phyloP scores from a whole-genome alignment of 192 early-diverging fungal genomes.

The Backusella westeae region DNA sequence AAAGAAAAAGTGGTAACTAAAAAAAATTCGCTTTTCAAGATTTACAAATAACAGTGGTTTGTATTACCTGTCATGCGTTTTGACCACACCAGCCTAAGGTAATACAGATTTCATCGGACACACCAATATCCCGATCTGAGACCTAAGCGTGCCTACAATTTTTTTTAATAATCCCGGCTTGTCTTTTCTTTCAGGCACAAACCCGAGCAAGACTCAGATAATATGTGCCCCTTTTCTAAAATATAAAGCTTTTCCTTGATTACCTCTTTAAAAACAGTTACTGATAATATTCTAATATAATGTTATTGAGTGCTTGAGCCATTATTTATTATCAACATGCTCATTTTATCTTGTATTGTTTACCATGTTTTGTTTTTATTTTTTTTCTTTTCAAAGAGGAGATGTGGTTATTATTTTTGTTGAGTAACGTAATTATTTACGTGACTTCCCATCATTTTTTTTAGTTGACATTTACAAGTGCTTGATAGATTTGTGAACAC shows the following conservation, averaged over 20 bases:
- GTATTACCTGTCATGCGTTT: neutral
- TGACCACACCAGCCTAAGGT: neutral
- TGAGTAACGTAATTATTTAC: neutral
- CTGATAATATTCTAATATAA: neutral
- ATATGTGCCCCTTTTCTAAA: neutral
- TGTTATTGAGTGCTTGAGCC: neutral
- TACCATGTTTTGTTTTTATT: neutral
- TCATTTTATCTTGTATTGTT: neutral
- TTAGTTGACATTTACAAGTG: neutral
- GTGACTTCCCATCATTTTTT: neutral
- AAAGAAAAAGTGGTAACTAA: neutral
- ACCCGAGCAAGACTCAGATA: neutral
- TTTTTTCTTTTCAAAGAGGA: neutral
- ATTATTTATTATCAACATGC: neutral
- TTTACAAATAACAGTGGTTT: neutral
- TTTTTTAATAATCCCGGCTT: neutral
- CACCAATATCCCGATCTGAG: neutral
- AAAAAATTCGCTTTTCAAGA: neutral
- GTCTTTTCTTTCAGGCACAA: neutral
- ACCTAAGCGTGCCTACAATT: neutral
- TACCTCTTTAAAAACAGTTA: neutral
- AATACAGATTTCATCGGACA: neutral
- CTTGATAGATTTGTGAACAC: too few relatives aligned
- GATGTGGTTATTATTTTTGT: neutral
- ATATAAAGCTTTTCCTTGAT: neutral